These are phyloP conservation scores for Albugo candida DNA, from an alignment of 352 stramenopile species.

Conservation along the genomic window DNA sequence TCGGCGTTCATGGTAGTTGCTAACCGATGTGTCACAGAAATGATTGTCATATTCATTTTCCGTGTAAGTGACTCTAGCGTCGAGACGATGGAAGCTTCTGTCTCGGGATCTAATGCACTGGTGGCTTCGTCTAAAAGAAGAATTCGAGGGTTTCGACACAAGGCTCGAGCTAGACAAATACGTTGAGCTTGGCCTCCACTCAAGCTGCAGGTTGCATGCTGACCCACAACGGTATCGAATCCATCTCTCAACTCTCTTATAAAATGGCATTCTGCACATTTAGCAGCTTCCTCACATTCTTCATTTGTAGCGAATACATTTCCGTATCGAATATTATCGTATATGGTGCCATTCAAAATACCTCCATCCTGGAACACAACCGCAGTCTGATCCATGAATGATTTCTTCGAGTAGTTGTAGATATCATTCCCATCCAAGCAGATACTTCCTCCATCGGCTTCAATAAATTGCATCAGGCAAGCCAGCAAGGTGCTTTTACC, in stretches of 20 bases:
- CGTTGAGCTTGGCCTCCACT: slow-evolving; percentile 75
- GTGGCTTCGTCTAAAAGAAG: slow-evolving; percentile 73
- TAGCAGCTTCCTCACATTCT: slow-evolving; percentile 64
- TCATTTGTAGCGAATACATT: slow-evolving; percentile 45
- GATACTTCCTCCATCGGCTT: slow-evolving; percentile 61
- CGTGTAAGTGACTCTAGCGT: slow-evolving; percentile 56
- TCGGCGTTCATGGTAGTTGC: slow-evolving; percentile 63
- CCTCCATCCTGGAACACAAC: slow-evolving; percentile 77
- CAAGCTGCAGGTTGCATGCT: slow-evolving; percentile 73
- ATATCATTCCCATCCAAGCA: slow-evolving; percentile 65
- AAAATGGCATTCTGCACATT: slow-evolving; percentile 67
- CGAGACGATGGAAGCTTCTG: slow-evolving; percentile 64
- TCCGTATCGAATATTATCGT: slow-evolving; percentile 76
- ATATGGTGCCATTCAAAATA: slow-evolving; percentile 76
- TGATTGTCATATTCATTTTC: slow-evolving; percentile 81
- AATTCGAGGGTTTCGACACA: slow-evolving; percentile 62
- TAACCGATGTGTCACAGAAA: slow-evolving; percentile 79
- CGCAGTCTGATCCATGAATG: slow-evolving; percentile 72
- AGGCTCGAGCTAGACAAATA: slow-evolving; percentile 62
- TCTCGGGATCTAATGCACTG: slow-evolving; percentile 72
- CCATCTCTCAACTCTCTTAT: slow-evolving; percentile 64
- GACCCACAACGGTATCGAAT: slow-evolving; percentile 64
- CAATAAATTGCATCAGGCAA: slow-evolving; percentile 79
- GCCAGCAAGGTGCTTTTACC: slow-evolving; percentile 76
- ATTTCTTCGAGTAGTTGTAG: slow-evolving; percentile 74